These are phyloP conservation scores for Chloris gayana DNA, from an alignment of 176 grass and related monocot genomes.

Conservation along the genomic window DNA sequence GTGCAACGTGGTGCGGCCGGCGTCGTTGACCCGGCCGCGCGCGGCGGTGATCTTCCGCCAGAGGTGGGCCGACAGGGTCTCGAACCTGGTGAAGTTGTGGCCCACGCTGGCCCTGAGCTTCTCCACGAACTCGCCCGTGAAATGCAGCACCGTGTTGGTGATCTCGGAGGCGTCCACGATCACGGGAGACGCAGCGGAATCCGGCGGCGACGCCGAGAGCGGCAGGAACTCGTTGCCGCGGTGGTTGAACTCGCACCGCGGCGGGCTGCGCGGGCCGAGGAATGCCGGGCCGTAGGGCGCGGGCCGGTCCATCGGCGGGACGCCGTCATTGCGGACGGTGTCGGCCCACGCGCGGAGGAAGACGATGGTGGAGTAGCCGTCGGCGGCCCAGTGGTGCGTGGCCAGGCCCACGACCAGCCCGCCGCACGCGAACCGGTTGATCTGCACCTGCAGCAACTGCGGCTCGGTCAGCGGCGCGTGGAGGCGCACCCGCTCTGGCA, in stretches of 20 bases:
- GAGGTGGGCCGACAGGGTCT: not conserved
- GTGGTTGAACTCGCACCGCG: slow-evolving; percentile 53
- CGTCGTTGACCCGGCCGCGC: not conserved
- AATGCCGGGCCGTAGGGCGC: slow-evolving; percentile 31
- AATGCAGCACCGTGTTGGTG: slow-evolving; percentile 45
- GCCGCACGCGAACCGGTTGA: slow-evolving; percentile 57
- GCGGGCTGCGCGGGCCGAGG: slow-evolving; percentile 37
- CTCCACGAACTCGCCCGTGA: not conserved
- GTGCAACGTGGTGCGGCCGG: not conserved
- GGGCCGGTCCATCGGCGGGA: not conserved
- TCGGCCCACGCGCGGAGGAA: slow-evolving; percentile 49
- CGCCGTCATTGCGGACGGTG: slow-evolving; percentile 22
- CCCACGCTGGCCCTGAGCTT: not conserved
- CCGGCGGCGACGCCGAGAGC: not conserved
- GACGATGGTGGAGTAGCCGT: slow-evolving; percentile 46
- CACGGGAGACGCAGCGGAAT: too few species aligned
- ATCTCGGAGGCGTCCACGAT: slow-evolving; percentile 22
- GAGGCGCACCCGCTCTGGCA: slow-evolving; percentile 15
- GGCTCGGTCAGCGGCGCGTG: not conserved
- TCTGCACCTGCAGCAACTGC: slow-evolving; percentile 48
- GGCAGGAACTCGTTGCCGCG: slow-evolving; percentile 47
- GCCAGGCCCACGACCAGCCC: slow-evolving; percentile 45
- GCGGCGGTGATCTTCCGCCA: not conserved
- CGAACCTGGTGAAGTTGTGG: not conserved
- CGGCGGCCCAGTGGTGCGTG: slow-evolving; percentile 47